These are phyloP conservation scores for Solanum medicagineum DNA, from an alignment of 257 asterid species.

Conservation along the genomic window DNA sequence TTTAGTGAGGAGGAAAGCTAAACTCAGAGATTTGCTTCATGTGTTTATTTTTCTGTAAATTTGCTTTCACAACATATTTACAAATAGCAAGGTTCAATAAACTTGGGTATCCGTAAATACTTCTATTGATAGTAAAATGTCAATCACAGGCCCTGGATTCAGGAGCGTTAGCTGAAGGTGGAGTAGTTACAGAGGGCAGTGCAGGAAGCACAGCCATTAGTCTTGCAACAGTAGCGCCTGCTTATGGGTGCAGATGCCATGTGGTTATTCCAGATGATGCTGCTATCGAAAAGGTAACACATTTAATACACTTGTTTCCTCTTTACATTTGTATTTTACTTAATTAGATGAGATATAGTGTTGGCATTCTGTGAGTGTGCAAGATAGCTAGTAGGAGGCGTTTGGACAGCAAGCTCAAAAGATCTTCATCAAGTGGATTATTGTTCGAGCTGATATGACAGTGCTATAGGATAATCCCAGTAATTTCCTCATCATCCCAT, in stretches of 20 bases:
- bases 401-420: background rate
- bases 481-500: background rate
- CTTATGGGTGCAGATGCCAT: slow-evolving; percentile 90
- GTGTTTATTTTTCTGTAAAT: background rate
- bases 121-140: background rate
- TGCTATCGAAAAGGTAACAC: slow-evolving; percentile 77
- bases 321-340: background rate
- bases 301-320: background rate
- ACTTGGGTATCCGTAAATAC: background rate
- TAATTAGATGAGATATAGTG: background rate
- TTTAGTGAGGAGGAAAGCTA: background rate
- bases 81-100: background rate
- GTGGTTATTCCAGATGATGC: slow-evolving; percentile 96
- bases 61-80: background rate
- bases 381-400: background rate
- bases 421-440: background rate
- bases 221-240: slow-evolving; percentile 94
- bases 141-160: slow-evolving; percentile 62
- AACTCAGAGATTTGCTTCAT: background rate
- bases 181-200: slow-evolving; percentile 92
- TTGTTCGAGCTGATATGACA: background rate
- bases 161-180: slow-evolving; percentile 70
- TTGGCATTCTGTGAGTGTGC: background rate
- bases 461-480: background rate
- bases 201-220: slow-evolving; percentile 99